These are phyloP conservation scores for Starmerella riodocensis DNA, from an alignment of 805 yeast species.

Conservation along the genomic window DNA sequence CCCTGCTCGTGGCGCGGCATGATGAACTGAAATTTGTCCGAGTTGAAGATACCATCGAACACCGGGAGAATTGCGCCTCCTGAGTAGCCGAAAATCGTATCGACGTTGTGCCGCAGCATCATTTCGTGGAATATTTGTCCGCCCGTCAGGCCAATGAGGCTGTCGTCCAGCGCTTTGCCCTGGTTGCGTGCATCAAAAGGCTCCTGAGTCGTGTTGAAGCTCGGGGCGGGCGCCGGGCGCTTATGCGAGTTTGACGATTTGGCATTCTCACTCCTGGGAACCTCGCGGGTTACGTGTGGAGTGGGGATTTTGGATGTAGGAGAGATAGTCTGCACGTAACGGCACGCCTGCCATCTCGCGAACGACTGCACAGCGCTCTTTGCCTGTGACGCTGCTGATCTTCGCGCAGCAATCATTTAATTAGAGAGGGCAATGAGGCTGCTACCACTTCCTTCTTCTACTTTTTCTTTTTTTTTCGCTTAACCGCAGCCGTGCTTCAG, in stretches of 20 bases:
- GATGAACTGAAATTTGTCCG: slow-evolving; percentile 76
- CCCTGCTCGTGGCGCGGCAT: slow-evolving; percentile 97
- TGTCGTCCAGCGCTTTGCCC: slow-evolving; percentile 34
- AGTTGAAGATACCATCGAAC: slow-evolving; percentile 89
- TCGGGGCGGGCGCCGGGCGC: slow-evolving; percentile 30
- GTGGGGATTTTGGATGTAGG: slow-evolving; percentile 14
- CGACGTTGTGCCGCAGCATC: slow-evolving; percentile 94
- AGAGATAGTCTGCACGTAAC: slow-evolving; percentile 15
- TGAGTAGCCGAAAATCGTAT: slow-evolving; percentile 93
- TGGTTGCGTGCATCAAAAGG: slow-evolving; percentile 2
- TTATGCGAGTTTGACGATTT: background rate
- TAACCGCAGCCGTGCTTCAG: too few species aligned
- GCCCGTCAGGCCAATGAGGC: slow-evolving; percentile 92
- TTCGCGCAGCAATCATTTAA: background rate
- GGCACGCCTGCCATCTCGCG: background rate
- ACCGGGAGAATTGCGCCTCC: slow-evolving; percentile 99
- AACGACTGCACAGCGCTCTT: background rate
- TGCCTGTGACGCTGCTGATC: background rate
- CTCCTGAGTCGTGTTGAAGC: slow-evolving; percentile 24
- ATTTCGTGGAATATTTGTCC: slow-evolving; percentile 97
- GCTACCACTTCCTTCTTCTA: too few species aligned
- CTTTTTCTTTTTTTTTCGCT: too few species aligned
- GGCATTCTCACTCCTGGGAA: slow-evolving; percentile 12
- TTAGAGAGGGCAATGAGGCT: too few species aligned
- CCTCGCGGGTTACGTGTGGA: slow-evolving; percentile 6